These are phyloP conservation scores for Metarhizium rileyi DNA, from an alignment of 2,329 filamentous ascomycete genomes.

Conservation along the genomic window DNA sequence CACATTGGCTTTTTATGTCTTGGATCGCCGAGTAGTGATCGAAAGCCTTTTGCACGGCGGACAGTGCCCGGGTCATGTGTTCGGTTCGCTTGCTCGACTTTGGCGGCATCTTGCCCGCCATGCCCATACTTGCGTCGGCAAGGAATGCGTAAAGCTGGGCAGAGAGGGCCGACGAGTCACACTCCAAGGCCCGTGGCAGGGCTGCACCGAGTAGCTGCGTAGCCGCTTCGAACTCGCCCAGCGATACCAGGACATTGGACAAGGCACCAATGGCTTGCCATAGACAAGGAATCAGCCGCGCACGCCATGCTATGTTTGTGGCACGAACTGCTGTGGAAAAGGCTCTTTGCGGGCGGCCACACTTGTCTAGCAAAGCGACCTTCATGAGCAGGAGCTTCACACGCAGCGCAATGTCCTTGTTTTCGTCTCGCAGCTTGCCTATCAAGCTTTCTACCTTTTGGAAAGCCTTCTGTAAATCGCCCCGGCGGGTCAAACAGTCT, in stretches of 20 bases:
- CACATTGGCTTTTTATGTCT: conserved; percentile 58
- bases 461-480: conserved; percentile 38
- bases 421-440: conserved; percentile 31
- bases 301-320: conserved; percentile 61
- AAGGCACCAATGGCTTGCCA: conserved; percentile 64
- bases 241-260: conserved; percentile 55
- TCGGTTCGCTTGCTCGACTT: conserved; percentile 40
- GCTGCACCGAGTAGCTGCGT: conserved; percentile 54
- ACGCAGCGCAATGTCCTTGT: conserved; percentile 51
- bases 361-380: conserved; percentile 56
- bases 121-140: conserved; percentile 69
- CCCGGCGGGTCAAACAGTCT: conserved; percentile 39
- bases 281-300: conserved; percentile 56
- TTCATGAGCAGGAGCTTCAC: conserved; percentile 66
- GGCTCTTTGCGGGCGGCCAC: conserved; percentile 60
- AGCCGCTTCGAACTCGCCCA: conserved; percentile 62
- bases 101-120: conserved; percentile 47
- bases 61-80: conserved; percentile 47
- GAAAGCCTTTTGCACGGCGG: conserved; percentile 53
- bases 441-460: conserved; percentile 37
- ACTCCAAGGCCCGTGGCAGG: conserved; percentile 69
- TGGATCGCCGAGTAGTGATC: conserved; percentile 56
- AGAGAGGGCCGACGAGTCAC: conserved; percentile 49
- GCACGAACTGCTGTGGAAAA: conserved; percentile 72
- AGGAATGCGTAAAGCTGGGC: conserved; percentile 61